phyloP scores from a whole-genome alignment of 2,329 filamentous ascomycete genomes.

The Chalaropsis thielavioides region DNA sequence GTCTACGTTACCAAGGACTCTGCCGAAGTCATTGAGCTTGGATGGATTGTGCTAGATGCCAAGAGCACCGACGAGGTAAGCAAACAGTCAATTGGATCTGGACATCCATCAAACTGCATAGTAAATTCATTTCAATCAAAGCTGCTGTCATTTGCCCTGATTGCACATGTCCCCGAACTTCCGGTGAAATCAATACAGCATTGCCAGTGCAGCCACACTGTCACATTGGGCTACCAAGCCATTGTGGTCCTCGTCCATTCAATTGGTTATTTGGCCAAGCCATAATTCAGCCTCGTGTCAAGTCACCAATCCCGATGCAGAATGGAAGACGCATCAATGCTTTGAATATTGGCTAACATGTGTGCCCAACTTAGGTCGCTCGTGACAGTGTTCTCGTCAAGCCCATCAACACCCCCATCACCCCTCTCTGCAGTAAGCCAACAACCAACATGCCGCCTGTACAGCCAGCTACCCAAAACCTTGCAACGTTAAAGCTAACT shows the following conservation, averaged over 20 bases:
- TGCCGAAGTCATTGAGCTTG: constrained; percentile 96
- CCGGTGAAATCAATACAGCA: neutral
- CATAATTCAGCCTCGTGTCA: neutral
- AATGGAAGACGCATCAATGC: too few relatives aligned
- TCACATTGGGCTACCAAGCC: neutral
- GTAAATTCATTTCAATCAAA: neutral
- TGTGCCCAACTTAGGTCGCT: constrained; percentile 49
- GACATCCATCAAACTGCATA: neutral
- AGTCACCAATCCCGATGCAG: neutral
- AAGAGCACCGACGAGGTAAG: constrained; percentile 86
- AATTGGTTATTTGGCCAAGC: neutral
- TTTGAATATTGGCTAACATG: neutral
- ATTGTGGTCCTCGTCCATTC: neutral
- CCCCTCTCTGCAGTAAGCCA: constrained; percentile 81
- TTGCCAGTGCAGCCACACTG: neutral
- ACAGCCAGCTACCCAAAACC: constrained; percentile 5
- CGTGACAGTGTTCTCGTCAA: constrained; percentile 95
- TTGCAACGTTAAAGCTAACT: neutral
- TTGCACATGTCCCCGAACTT: neutral
- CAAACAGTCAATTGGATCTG: constrained; percentile 14
- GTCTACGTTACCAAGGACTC: constrained; percentile 99
- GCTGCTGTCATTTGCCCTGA: neutral
- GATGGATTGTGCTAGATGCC: constrained; percentile 90
- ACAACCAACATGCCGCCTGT: constrained; percentile 11
- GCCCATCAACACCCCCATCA: constrained; percentile 96